phyloP scores from a whole-genome alignment of 2,329 filamentous ascomycete genomes.

The Rugonectria rugulosa region DNA sequence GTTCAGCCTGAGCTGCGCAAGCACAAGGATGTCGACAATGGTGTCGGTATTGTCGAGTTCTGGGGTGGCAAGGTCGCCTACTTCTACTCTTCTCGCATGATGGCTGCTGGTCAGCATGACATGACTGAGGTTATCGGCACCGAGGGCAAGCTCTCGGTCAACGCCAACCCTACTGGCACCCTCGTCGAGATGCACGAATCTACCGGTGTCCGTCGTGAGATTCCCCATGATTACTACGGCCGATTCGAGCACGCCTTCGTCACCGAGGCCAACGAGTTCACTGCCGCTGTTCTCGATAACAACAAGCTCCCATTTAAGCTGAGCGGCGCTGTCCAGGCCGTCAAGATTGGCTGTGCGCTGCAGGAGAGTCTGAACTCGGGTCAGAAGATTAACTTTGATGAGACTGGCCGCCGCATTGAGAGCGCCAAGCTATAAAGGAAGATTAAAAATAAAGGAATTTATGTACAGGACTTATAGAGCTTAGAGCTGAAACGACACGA shows the following conservation, averaged over 20 bases:
- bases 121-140: conserved; percentile 74
- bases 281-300: conserved; percentile 64
- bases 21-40: conserved; percentile 45
- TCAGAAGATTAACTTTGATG: conserved; percentile 67
- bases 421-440: conserved; percentile 30
- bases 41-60: conserved; percentile 69
- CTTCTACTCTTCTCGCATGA: conserved; percentile 72
- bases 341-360: conserved; percentile 68
- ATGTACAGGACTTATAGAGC: conserved; percentile 10
- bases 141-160: conserved; percentile 68
- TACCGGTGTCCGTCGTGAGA: conserved; percentile 61
- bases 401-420: conserved; percentile 38
- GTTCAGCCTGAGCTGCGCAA: conserved; percentile 43
- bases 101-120: conserved; percentile 73
- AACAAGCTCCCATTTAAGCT: conserved; percentile 64
- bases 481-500: conserved; percentile 1
- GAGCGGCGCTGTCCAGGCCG: conserved; percentile 63
- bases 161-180: conserved; percentile 62
- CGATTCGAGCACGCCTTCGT: conserved; percentile 70
- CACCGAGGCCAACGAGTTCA: conserved; percentile 70
- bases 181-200: conserved; percentile 64
- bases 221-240: conserved; percentile 68
- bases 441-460: neutral
- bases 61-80: conserved; percentile 70
- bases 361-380: conserved; percentile 65